Base-by-base conservation (phyloP, 1,139 yeast species). In the Saccharomyces pastorianus region DNA sequence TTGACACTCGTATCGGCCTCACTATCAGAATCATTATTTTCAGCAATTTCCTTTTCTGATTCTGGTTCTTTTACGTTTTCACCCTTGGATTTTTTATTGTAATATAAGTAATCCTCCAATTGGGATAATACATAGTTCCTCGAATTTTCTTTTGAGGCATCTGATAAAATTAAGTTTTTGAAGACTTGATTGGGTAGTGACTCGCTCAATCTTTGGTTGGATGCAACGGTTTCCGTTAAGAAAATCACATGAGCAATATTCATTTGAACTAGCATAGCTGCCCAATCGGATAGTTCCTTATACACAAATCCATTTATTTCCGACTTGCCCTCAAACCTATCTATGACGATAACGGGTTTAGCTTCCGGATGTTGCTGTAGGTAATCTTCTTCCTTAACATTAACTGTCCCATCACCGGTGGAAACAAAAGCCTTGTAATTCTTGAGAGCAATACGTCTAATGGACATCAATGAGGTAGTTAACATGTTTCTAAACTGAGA, bases 201-300 rank as follows among this genome's bases (percentile, higher is more conserved):
- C 13, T 81, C 83, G 1, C 85, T 75, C 58, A 93, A 76, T 20
- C 81, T 75, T 65, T 83, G 88, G 50, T 85, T 75, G 54, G 88
- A 81, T 0, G 96, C 88, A 46, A 88, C 83, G 63, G 93, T 97
- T 61, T 87, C 88, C 0, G 97, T 88, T 50, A 91, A 77, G 65
- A 87, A 84, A 2, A 93, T 79, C 3, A 93, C 98, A 73, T 91
- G 97, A 0, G 98, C 98, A 53, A 84, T 69, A 65, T 90, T 89
- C 70, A 84, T 78, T 57, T 83, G 85, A 44, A 90, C 81, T 56
- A 93, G 73, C 61, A 79, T 76, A 0, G 95, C 83, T 0, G 96
- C 88, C 97, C 98, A 93, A 49, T 88, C 96, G 0, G 97, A 87
- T 20, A 93, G 64, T 61, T 84, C 83, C 57, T 82, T 80, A 65